Base-by-base conservation (phyloP, 345 rosid genomes). In the Linum tenue region DNA sequence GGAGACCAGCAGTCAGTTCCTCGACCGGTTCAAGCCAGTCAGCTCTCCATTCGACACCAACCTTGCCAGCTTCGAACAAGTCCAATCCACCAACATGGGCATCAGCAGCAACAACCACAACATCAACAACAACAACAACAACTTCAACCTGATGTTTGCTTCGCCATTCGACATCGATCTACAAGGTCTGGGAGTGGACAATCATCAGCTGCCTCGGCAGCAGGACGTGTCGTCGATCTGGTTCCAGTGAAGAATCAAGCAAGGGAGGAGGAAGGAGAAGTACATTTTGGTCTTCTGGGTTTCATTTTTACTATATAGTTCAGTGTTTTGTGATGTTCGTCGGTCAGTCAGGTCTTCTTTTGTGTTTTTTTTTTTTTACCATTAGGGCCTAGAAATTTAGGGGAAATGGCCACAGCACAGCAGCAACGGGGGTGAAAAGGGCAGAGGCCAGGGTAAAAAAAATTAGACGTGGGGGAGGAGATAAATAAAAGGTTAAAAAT, bases 151-250 rank as follows among this genome's bases (percentile, higher is more conserved):
- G 70, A 73, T 88, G 87, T 81, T 82, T 1, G 87, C 84, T 3
- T 78, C 96, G 11, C 86, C 94, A 15, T 84, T 85, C 9, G 86
- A 90, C 42, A 55, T 90, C 67, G 96, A 90, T 64, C 75, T 85
- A 15, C 80, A 81, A 41, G 82, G 82, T 22, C 77, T 73, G 17
- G 78, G 79, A 53, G 73, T 82, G 74, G 86, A 22, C 31, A 22
- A 22, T 22, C 31, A 86, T 71, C 51, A 75, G 14, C 58, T 81
- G 69, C 86, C 83, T 56, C 85, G 85, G 81, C 97, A 70, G 36
- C 74, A 85, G 63, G 94, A 90, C 53, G 83, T 72, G 12, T 58
- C 96, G 42, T 55, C 96, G 42, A 70, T 82, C 48, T 94, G 97
- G 99, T 88, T 82, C 84, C 70, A 77, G 69, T 66, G 63, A 58